phyloP scores from a whole-genome alignment of 768 basidiomycete genomes.

The Lactarius vividus region DNA sequence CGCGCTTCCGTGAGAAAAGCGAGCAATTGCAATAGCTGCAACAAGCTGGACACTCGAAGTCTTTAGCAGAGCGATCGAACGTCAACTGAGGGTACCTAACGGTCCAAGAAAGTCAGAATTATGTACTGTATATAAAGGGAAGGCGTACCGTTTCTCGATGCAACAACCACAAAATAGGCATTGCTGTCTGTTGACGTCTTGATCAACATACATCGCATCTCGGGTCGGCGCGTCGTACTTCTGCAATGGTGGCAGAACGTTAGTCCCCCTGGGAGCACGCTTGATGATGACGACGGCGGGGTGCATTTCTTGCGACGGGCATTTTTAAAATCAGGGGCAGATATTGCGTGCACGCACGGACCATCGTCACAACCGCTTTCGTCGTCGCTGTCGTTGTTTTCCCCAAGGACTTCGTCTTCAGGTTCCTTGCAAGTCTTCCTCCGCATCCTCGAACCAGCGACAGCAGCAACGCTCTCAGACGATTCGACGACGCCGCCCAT shows the following conservation, averaged over 20 bases:
- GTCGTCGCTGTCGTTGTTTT: background rate
- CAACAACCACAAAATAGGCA: slow-evolving; percentile 21
- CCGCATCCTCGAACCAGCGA: background rate
- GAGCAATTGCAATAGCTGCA: slow-evolving; percentile 49
- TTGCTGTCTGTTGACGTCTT: background rate
- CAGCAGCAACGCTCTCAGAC: background rate
- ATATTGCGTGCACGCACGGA: background rate
- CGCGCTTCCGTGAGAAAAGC: slow-evolving; percentile 42
- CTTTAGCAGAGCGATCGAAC: slow-evolving; percentile 33
- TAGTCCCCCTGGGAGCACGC: too few species aligned
- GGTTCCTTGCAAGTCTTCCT: slow-evolving; percentile 15
- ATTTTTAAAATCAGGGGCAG: background rate
- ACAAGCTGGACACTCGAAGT: slow-evolving; percentile 49
- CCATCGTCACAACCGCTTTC: background rate
- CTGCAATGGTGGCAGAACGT: slow-evolving; percentile 26
- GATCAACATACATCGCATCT: slow-evolving; percentile 19
- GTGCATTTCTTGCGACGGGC: background rate
- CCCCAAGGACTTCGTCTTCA: background rate
- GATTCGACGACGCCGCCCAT: background rate
- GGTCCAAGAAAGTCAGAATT: background rate
- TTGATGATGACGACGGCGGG: background rate
- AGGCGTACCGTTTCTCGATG: slow-evolving; percentile 24
- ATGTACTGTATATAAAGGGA: background rate
- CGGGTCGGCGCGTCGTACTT: slow-evolving; percentile 1
- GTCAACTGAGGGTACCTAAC: slow-evolving; percentile 42